Base-by-base conservation (phyloP, 2,329 filamentous ascomycete species). In the Colletotrichum acutatum region DNA sequence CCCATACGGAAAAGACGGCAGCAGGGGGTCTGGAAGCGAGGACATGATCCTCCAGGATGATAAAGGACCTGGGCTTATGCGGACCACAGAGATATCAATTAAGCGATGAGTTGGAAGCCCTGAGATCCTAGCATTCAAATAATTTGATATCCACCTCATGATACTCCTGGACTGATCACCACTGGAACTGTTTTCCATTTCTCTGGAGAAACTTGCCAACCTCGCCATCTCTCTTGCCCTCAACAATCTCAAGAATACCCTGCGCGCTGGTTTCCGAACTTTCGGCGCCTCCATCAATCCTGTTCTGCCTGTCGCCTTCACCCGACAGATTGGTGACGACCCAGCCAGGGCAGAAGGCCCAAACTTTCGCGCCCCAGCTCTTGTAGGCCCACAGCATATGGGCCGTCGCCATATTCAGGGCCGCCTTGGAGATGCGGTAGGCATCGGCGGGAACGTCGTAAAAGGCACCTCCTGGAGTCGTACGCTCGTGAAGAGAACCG, bases 371-470 rank as follows among this genome's bases (percentile, higher is more conserved):
- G 0, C 76, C 76, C 78, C 78, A 80, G 5, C 78, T 76, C 24
- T 70, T 75, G 58, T 74, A 80, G 28, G 78, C 74, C 49, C 76
- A 71, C 54, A 76, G 66, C 71, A 81, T 77, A 61, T 79, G 79
- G 22, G 76, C 79, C 0, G 80, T 75, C 4, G 81, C 49, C 82
- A 84, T 81, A 74, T 83, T 82, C n/a, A 83, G 57, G 0, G 81
- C 82, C 0, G 81, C 75, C 76, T 84, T 83, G 76, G 79, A 81
- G 73, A 80, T 79, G 28, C 81, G 79, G 68, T 83, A 83, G 5
- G 76, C 64, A 2, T 79, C 77, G 7, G 74, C 76, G 6, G 67
- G 71, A n/a, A 78, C 11, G 1, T 76, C 9, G 24, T 72, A 63
- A 5, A 32, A 74, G 37, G 57, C 6, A 8, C 16, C 53, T 0